Conservation (phyloP, 108 stramenopile species). For the Phaeodactylum tricornutum region DNA sequence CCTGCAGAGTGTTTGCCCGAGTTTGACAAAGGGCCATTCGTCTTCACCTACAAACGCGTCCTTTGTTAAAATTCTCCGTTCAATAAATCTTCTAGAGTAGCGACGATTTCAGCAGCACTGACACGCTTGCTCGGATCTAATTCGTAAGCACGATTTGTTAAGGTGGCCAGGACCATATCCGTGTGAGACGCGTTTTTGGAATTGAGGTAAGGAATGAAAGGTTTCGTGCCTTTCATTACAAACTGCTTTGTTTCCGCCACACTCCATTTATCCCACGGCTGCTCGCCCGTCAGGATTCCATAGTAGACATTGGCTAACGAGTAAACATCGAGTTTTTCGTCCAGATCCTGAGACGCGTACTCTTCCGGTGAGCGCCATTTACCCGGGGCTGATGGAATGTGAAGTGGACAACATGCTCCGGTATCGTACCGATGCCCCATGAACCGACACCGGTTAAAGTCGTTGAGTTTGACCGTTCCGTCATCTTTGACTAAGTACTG, state of each 20-base stretch:
- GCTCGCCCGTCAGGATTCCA: constrained; percentile 27
- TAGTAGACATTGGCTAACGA: constrained; percentile 68
- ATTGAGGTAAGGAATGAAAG: constrained; percentile 7
- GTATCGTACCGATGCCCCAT: constrained; percentile 28
- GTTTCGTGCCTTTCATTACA: constrained; percentile 6
- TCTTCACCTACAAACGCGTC: no score
- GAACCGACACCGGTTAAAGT: constrained; percentile 85
- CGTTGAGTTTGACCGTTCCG: constrained; percentile 55
- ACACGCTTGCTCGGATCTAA: constrained; percentile 5
- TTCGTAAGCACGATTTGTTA: constrained; percentile 8
- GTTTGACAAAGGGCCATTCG: no score
- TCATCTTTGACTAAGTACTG: constrained; percentile 56
- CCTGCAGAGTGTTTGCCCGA: no score
- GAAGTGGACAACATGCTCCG: constrained; percentile 35
- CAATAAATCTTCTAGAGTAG: no score
- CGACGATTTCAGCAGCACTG: no score
- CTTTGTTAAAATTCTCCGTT: no score
- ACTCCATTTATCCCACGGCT: constrained; percentile 6
- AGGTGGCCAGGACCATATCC: constrained; percentile 4
- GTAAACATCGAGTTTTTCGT: constrained; percentile 70
- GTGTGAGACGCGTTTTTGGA: neutral
- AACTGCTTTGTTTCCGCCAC: neutral
- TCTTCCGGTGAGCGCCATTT: constrained; percentile 65
- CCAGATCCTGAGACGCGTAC: constrained; percentile 28
- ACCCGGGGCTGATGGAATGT: constrained; percentile 74